These are phyloP conservation scores for Lepidium sativum DNA, from an alignment of 345 rosid species.

Conservation along the genomic window DNA sequence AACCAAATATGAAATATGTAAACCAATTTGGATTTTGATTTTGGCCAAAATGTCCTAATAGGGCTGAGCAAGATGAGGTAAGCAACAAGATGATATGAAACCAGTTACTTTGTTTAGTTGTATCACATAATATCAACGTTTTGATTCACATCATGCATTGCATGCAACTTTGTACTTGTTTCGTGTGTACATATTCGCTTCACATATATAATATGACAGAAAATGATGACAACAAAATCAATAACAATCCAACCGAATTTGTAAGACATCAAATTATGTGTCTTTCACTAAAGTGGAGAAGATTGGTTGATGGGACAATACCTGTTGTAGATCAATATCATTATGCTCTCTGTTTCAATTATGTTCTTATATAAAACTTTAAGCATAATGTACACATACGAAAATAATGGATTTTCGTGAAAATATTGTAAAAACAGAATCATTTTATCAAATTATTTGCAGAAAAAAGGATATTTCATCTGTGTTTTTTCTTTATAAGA, in stretches of 20 bases:
- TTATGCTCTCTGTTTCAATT: constrained; percentile 6
- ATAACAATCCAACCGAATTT: neutral
- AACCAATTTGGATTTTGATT: neutral
- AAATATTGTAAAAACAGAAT: constrained; percentile 3
- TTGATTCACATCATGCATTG: constrained; percentile 16
- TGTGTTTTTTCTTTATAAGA: too few species aligned
- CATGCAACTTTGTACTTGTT: constrained; percentile 10
- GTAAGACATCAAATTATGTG: neutral
- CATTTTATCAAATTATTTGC: too few species aligned
- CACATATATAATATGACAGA: neutral
- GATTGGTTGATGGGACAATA: constrained; percentile 9
- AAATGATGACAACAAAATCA: neutral
- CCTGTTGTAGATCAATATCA: neutral
- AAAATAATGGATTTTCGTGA: neutral
- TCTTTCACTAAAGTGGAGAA: constrained; percentile 2
- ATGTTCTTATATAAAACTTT: neutral
- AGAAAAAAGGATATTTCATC: too few species aligned
- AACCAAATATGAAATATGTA: too few species aligned
- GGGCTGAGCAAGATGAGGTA: constrained; percentile 17
- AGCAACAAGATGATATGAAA: constrained; percentile 16
- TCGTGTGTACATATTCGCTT: neutral
- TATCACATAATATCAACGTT: constrained; percentile 5
- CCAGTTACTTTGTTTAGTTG: neutral
- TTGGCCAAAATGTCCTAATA: constrained; percentile 8
- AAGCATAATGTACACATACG: neutral